Evolutionary conservation across 768 basidiomycete species (phyloP), one percentile per base, ranked within the genome.

Genomic region (Leucocoprinus leucothites): DNA sequence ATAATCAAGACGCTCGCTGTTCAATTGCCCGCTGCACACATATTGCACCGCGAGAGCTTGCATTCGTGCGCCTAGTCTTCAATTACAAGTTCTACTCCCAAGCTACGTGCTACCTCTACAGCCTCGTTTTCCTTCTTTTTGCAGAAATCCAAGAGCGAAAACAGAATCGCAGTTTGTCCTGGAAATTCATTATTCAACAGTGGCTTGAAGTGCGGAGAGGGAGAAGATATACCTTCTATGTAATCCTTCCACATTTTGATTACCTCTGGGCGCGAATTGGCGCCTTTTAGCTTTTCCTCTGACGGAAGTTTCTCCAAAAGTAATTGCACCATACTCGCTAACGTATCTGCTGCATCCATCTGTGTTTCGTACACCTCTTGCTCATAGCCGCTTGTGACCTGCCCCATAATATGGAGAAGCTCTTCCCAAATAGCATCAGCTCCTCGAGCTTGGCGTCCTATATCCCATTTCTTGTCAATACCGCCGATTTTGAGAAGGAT

Each of bases 401-500:
- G 52, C 3, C 64, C 77, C 40, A 34, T 69, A n/a, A 55, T 42
- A 18, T 42, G 26, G 58, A 69, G 61, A 54, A 90, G 68, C 45
- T 82, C 80, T 9, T 71, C 68, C 87, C 88, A 91, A 9, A 90
- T 65, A 1, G 75, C 80, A 3, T 84, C 81, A 2, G 74, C 77
- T 2, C 84, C 82, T 16, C 58, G 63, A 1, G 81, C 82, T 24
- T 72, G 60, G 9, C 89, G 79, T 13, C 86, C 85, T 9, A 88
- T 72, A 53, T 86, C 82, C 82, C 87, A 89, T 62, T 71, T 79
- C 52, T 69, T 68, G 21, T 71, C 59, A 1, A 67, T 64, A 1
- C 87, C 85, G 13, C 87, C 87, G 38, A 96, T 71, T 58, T 86
- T 86, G 31, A 97, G 79, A 1, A 89, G 75, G 61, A 95, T 87